Percentiles rank a stretch among this genome's conserved stretches.
Evolutionary conservation across 2,329 filamentous ascomycete genomes (phyloP).

Genomic region (Pestalotiopsis sp.): DNA sequence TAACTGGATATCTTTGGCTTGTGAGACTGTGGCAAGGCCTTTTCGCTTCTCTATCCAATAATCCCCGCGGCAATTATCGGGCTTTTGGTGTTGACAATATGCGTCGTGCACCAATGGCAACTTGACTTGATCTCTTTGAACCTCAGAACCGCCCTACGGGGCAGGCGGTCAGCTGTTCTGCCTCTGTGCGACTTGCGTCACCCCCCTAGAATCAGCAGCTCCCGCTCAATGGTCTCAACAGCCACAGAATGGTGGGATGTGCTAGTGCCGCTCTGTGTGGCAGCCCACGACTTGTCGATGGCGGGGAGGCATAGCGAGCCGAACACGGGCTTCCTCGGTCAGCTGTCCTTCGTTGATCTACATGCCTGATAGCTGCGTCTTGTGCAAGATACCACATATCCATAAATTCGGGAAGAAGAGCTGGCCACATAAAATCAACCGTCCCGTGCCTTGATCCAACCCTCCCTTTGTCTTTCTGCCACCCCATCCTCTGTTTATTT

Average conservation of each 20-base stretch:
- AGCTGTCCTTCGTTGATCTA: not conserved
- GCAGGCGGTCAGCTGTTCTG: slow-evolving; percentile 9
- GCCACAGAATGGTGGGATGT: slow-evolving; percentile 11
- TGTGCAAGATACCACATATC: not conserved
- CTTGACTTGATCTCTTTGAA: not conserved
- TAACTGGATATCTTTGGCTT: not conserved
- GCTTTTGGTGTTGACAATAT: not conserved
- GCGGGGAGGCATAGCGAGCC: not conserved
- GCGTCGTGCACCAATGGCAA: not conserved
- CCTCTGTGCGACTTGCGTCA: not conserved
- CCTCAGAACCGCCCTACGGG: not conserved
- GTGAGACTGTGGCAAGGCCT: not conserved
- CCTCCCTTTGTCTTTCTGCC: not conserved
- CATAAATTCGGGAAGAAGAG: not conserved
- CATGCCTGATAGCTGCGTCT: not conserved
- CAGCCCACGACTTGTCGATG: not conserved
- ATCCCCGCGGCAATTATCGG: slow-evolving; percentile 1
- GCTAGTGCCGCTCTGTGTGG: not conserved
- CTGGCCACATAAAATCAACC: not conserved
- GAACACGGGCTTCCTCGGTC: not conserved
- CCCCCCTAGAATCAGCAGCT: not conserved
- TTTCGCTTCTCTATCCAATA: not conserved
- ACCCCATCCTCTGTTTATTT: not conserved
- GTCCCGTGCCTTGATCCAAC: not conserved
- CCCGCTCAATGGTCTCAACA: not conserved